Base-by-base conservation (phyloP, 805 yeast species). In the Cyberlindnera galapagoensis region DNA sequence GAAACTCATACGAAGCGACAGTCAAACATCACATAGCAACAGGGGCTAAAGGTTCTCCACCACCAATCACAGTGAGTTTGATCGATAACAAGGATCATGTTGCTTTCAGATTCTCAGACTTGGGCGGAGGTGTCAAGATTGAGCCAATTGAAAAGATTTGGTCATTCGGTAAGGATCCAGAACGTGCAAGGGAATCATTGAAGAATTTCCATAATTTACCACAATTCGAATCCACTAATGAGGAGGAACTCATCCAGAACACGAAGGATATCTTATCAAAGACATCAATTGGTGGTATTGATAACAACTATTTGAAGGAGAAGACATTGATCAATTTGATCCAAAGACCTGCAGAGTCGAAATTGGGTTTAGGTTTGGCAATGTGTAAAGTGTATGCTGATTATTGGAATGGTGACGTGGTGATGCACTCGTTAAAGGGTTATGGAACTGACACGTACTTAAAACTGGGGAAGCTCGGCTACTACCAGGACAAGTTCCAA, bases 351-450 rank as follows among this genome's bases (percentile, higher is more conserved):
- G 76, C 82, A 18, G 71, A 81, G 38, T 71, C 71, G 46, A 82
- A 81, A 32, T 59, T 90, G 18, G 97, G 97, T 1, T 69, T 90
- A 38, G 95, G 97, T 1, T 62, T 90, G 39, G 96, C 97, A 0
- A 77, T 90, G 81, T 82, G 95, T 49, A 79, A 84, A 45, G 85
- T 88, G 0, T 90, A 90, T 52, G 85, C 95, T 0, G 97, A 90
- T 47, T 90, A 90, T 57, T 90, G 97, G 97, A 92, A 88, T 46
- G 97, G 97, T 6, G 83, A 80, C 31, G 57, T 90, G 31, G 79
- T 77, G 38, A 73, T 90, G 69, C 79, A 79, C 45, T 80, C 94
- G 0, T 62, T 90, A 31, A 90, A 86, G 38, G 97, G 96, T 3
- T 85, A 80, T 46, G 98, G 98, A 3, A 76, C 92, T 22, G 98